These are phyloP conservation scores for Pseudogymnoascus sp. DNA, from an alignment of 2,329 filamentous ascomycete species.

Conservation along the genomic window DNA sequence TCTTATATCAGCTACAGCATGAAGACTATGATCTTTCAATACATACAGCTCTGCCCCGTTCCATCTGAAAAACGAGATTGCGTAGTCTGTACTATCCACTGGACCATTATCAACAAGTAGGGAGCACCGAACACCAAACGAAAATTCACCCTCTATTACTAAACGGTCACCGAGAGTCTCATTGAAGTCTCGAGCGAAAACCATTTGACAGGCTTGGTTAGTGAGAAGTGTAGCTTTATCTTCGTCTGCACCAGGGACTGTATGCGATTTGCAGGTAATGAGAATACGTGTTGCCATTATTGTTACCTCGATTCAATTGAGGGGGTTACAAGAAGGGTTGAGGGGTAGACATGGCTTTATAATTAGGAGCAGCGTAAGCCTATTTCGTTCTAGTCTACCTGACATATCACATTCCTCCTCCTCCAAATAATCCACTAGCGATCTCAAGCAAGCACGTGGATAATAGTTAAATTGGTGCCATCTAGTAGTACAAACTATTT, in stretches of 20 bases:
- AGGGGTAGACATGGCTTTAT: neutral
- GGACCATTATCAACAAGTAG: constrained; percentile 16
- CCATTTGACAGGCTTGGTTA: constrained; percentile 15
- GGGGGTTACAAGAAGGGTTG: neutral
- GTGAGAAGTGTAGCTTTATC: constrained; percentile 15
- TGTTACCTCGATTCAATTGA: neutral
- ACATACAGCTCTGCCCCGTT: constrained; percentile 14
- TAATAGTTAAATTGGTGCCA: too few relatives aligned
- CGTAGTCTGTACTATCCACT: constrained; percentile 12
- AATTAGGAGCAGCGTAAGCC: neutral
- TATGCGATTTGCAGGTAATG: constrained; percentile 14
- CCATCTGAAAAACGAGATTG: constrained; percentile 12
- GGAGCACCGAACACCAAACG: constrained; percentile 10
- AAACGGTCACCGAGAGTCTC: constrained; percentile 14
- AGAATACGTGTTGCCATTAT: constrained; percentile 14
- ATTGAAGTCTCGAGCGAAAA: constrained; percentile 16
- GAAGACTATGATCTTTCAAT: neutral
- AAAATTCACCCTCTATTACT: constrained; percentile 12
- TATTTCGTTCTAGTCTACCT: neutral
- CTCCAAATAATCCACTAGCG: too few relatives aligned
- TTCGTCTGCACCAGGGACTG: constrained; percentile 13
- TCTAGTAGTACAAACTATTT: neutral
- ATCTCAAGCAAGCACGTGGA: too few relatives aligned
- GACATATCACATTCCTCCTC: too few relatives aligned
- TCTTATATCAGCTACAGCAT: neutral